phyloP scores from a whole-genome alignment of 352 stramenopile genomes.

The Peronospora destructor region DNA sequence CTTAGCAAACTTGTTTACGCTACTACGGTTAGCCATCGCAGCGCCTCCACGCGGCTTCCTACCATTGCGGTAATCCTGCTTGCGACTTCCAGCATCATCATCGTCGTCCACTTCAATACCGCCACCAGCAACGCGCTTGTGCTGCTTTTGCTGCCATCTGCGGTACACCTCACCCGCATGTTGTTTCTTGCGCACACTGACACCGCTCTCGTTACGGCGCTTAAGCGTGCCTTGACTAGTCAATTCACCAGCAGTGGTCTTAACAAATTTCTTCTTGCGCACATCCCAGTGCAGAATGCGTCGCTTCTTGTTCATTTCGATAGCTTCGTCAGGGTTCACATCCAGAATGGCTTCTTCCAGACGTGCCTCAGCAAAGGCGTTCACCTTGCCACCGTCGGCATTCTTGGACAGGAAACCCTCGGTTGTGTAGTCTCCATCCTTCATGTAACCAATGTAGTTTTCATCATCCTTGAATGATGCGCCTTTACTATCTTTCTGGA shows the following conservation, averaged over 20 bases:
- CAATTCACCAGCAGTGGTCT: conserved; percentile 88
- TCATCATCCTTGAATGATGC: conserved; percentile 70
- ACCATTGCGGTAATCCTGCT: conserved; percentile 74
- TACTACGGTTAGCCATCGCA: conserved; percentile 31
- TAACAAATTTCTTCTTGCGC: conserved; percentile 96
- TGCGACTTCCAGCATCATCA: conserved; percentile 34
- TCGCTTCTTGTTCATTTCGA: conserved; percentile 96
- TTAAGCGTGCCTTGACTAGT: conserved; percentile 75
- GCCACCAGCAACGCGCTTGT: conserved; percentile 74
- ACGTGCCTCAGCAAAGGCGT: conserved; percentile 72
- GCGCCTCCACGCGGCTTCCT: conserved; percentile 48
- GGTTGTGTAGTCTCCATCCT: conserved; percentile 66
- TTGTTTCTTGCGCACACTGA: conserved; percentile 80
- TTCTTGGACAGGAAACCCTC: conserved; percentile 70
- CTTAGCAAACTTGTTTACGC: conserved; percentile 75
- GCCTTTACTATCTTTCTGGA: conserved; percentile 24
- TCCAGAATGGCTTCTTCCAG: conserved; percentile 96
- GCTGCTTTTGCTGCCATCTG: conserved; percentile 89
- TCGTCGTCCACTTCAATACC: conserved; percentile 63
- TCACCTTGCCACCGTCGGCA: conserved; percentile 69
- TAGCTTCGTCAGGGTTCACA: conserved; percentile 96
- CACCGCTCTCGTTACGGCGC: conserved; percentile 79
- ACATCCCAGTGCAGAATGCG: conserved; percentile 98
- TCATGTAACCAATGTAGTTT: conserved; percentile 84
- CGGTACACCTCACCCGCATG: conserved; percentile 89